A percentile compares a stretch with the other conserved stretches of the same genome.
Conservation (phyloP, 2,329 filamentous ascomycete genomes). For the Trichoderma koningiopsis region DNA sequence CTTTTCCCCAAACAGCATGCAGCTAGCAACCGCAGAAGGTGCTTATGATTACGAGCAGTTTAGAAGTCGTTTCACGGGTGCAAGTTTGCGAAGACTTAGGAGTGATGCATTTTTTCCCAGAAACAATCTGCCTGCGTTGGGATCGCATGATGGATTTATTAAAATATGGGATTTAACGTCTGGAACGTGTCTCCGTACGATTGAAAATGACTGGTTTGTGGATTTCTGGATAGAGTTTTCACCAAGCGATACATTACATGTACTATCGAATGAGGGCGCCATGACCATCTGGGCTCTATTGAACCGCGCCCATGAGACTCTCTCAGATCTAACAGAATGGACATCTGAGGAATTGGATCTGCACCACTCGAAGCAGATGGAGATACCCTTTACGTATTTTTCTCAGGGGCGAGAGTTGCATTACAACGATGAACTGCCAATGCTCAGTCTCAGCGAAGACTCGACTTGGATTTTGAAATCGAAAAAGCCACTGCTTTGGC, state of each 20-base stretch:
- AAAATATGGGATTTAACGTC: background rate
- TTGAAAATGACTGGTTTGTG: background rate
- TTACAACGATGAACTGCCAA: background rate
- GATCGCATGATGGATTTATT: background rate
- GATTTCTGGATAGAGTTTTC: background rate
- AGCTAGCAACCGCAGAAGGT: background rate
- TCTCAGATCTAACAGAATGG: background rate
- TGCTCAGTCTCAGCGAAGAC: background rate
- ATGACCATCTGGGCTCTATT: background rate
- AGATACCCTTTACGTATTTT: background rate
- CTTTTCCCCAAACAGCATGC: background rate
- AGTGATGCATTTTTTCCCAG: background rate
- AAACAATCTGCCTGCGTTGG: background rate
- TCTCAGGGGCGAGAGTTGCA: background rate
- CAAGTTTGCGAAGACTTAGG: background rate
- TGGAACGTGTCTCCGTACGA: background rate
- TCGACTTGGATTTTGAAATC: background rate
- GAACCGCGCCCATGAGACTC: background rate
- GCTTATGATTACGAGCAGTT: background rate
- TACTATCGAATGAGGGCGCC: accelerated
- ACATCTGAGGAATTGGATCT: no score
- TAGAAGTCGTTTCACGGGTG: background rate
- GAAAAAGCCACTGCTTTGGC: background rate
- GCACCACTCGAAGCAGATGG: background rate
- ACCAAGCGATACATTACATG: background rate